These are phyloP conservation scores for Aureobasidium leucospermi DNA, from an alignment of 2,329 filamentous ascomycete genomes.

Conservation along the genomic window DNA sequence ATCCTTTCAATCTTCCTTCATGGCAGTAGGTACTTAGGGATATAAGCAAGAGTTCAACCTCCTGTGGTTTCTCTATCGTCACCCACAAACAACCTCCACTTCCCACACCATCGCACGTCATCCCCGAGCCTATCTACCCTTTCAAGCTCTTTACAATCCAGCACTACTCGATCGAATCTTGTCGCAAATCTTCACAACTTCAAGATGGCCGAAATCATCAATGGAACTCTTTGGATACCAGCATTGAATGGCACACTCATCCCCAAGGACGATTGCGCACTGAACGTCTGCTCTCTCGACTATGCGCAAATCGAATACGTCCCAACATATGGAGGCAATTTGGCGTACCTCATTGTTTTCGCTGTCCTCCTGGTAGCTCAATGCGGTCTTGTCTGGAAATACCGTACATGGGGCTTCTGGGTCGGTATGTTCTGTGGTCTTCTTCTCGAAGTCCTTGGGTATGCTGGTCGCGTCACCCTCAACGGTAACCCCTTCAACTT, in stretches of 20 bases:
- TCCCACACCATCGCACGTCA: neutral
- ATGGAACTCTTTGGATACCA: neutral
- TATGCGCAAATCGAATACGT: conserved; percentile 45
- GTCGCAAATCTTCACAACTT: neutral
- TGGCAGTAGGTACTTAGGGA: neutral
- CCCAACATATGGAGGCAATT: conserved; percentile 44
- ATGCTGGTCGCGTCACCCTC: conserved; percentile 48
- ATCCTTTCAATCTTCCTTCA: neutral
- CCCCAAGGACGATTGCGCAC: conserved; percentile 17
- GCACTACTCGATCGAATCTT: neutral
- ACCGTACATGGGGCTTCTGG: conserved; percentile 50
- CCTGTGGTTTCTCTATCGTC: neutral
- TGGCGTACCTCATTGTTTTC: conserved; percentile 47
- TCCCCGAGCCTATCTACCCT: neutral
- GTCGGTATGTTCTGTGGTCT: conserved; percentile 43
- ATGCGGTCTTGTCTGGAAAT: conserved; percentile 41
- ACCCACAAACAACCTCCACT: neutral
- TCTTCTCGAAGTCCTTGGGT: conserved; percentile 48
- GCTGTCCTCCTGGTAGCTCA: conserved; percentile 43
- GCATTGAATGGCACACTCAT: conserved; percentile 11
- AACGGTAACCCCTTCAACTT: conserved; percentile 45
- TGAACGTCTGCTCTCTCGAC: conserved; percentile 25
- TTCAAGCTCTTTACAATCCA: neutral
- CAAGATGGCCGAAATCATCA: conserved; percentile 5
- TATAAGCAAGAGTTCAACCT: neutral